A percentile compares a stretch with the other conserved stretches of the same genome.
These are phyloP conservation scores for Arachis stenosperma DNA, from an alignment of 306 rosid genomes.

Conservation along the genomic window DNA sequence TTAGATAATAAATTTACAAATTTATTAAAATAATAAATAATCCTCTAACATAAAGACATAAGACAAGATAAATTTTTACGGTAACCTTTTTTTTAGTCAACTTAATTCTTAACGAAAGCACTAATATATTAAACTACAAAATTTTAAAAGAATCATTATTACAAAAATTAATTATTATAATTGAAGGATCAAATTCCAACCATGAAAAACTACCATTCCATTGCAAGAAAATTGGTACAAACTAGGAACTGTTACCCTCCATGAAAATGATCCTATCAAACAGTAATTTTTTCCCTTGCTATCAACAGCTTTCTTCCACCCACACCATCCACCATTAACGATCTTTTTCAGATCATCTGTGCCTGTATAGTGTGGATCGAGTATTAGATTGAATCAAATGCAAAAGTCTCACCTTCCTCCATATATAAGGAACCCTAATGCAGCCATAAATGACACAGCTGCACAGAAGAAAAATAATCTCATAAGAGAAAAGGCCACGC, in stretches of 20 bases:
- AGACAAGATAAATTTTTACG: no score
- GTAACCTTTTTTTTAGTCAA: no score
- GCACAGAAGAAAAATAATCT: constrained; percentile 31
- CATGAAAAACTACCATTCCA: no score
- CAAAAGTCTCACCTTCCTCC: constrained; percentile 90
- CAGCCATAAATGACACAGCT: constrained; percentile 87
- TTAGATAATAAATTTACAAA: no score
- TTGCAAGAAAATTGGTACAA: no score
- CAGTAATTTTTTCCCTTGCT: constrained; percentile 86
- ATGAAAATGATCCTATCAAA: constrained; percentile 42
- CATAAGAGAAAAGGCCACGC: not conserved
- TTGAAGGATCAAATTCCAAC: no score
- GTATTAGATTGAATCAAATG: constrained; percentile 47
- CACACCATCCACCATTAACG: constrained; percentile 89
- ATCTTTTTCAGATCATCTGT: constrained; percentile 22
- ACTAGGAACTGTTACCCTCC: not conserved
- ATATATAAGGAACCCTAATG: constrained; percentile 87
- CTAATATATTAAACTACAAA: no score
- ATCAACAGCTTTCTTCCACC: constrained; percentile 95
- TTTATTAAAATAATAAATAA: no score
- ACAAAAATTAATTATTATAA: no score
- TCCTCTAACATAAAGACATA: no score
- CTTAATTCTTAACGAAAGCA: no score
- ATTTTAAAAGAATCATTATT: no score
- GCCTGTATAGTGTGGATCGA: constrained; percentile 52